Evolutionary conservation across 2,329 filamentous ascomycete species (phyloP), one percentile per base, ranked within the genome.

Genomic region (Penicillium psychrosexuale): DNA sequence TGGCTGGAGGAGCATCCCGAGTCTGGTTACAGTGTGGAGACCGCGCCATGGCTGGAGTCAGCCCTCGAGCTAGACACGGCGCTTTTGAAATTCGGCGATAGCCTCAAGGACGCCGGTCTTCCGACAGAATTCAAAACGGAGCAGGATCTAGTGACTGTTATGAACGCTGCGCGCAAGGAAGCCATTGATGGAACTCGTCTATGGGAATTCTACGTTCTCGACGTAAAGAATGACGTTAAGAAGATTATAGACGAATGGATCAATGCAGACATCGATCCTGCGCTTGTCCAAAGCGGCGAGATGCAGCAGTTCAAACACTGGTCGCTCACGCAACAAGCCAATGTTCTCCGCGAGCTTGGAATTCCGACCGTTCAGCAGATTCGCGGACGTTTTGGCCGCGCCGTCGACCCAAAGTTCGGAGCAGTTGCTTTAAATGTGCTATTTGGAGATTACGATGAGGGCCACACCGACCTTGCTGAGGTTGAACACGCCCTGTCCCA

Each of bases 1-100:
- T 99, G 94, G 94, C 82, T 99, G 11, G 82, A 95, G 69, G 88
- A 95, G 57, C 93, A 99, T 68, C 94, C 95, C 0, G 94, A 99
- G 65, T 89, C 91, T 42, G 94, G 94, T 15, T 99, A 99, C 80
- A 99, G 95, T 71, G 79, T 96, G 61, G 86, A 86, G 38, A 97
- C 93, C 0, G 92, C 94, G 0, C 94, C 94, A 9, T 85, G 84
- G 79, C 72, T 87, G 37, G 77, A 82, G 62, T 74, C 83, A 40
- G 84, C 84, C 4, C 78, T 96, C 15, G 89, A 91, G 56, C 79
- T 97, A n/a, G 86, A 96, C 66, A 84, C 80, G 38, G 86, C 85
- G 33, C 76, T 97, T n/a, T 70, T 88, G 49, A 74, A 84, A 49
- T 89, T 84, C 67, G 80, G 87, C 57, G 76, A 80, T 27, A 78